Evolutionary conservation across 176 grass and related monocot species (phyloP).

Genomic region (Typha latifolia): DNA sequence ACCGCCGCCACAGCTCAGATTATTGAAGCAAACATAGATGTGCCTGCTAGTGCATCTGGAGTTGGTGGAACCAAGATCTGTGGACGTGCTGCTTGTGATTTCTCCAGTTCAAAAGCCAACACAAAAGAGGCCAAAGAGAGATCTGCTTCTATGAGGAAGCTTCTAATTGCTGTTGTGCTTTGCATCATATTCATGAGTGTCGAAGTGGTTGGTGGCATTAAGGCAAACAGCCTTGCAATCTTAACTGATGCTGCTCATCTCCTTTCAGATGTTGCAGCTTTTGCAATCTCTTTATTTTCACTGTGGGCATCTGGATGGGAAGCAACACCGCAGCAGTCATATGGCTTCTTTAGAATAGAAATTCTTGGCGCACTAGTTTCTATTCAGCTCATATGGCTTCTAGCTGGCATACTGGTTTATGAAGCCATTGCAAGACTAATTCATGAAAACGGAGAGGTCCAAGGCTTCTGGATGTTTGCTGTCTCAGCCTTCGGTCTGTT

Average conservation of each 20-base stretch:
- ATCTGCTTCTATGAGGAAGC: slow-evolving; percentile 71
- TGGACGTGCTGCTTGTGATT: slow-evolving; percentile 56
- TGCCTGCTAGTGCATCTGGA: slow-evolving; percentile 27
- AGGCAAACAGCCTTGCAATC: slow-evolving; percentile 96
- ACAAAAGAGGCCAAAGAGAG: slow-evolving; percentile 66
- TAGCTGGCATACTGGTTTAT: slow-evolving; percentile 90
- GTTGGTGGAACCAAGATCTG: slow-evolving; percentile 55
- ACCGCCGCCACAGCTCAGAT: slow-evolving; percentile 27
- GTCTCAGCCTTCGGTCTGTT: slow-evolving; percentile 88
- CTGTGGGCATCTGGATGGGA: slow-evolving; percentile 97
- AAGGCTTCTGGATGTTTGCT: slow-evolving; percentile 88
- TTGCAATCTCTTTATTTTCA: slow-evolving; percentile 92
- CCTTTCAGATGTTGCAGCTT: slow-evolving; percentile 87
- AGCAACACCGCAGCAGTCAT: slow-evolving; percentile 82
- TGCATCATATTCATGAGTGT: slow-evolving; percentile 87
- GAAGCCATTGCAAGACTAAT: slow-evolving; percentile 83
- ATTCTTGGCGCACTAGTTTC: slow-evolving; percentile 90
- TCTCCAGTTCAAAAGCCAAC: slow-evolving; percentile 41
- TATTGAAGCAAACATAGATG: slow-evolving; percentile 56
- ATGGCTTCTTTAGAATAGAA: slow-evolving; percentile 89
- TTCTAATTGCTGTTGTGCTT: slow-evolving; percentile 62
- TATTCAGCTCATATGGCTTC: slow-evolving; percentile 94
- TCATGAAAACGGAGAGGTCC: slow-evolving; percentile 56
- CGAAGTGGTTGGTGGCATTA: slow-evolving; percentile 88
- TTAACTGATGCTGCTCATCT: slow-evolving; percentile 94